Conservation (phyloP, 2,329 filamentous ascomycete genomes). For the Knufia petricola region DNA sequence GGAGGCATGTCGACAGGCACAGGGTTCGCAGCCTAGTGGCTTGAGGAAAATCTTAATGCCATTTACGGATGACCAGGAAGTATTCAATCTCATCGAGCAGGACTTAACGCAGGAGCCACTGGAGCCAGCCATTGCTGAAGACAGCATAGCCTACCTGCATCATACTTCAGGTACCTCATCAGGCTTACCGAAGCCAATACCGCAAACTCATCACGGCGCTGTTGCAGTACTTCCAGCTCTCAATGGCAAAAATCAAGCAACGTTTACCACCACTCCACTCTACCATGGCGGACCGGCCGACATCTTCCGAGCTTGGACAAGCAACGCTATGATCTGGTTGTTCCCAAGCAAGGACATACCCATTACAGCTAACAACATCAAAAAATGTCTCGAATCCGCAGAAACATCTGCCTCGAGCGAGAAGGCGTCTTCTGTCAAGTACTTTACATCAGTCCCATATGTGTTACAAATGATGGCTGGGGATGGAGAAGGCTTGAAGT, state of each 20-base stretch:
- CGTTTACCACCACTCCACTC: slow-evolving; percentile 56
- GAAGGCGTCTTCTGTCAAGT: slow-evolving; percentile 34
- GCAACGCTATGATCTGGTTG: slow-evolving; percentile 50
- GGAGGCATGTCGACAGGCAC: background rate
- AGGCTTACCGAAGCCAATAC: slow-evolving; percentile 54
- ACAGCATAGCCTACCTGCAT: slow-evolving; percentile 47
- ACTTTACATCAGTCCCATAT: slow-evolving; percentile 55
- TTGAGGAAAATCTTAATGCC: slow-evolving; percentile 5
- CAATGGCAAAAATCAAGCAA: slow-evolving; percentile 33
- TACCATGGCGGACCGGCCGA: slow-evolving; percentile 59
- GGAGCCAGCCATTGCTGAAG: slow-evolving; percentile 19
- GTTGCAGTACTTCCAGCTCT: slow-evolving; percentile 47
- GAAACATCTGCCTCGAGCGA: slow-evolving; percentile 13
- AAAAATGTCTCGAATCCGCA: slow-evolving; percentile 35
- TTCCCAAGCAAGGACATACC: slow-evolving; percentile 49
- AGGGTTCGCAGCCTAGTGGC: background rate
- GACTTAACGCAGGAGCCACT: background rate
- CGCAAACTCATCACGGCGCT: slow-evolving; percentile 47
- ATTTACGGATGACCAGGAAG: slow-evolving; percentile 7
- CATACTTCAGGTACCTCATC: slow-evolving; percentile 59
- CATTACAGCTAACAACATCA: slow-evolving; percentile 47
- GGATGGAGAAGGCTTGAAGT: slow-evolving; percentile 32
- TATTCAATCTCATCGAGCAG: slow-evolving; percentile 4
- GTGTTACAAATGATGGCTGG: slow-evolving; percentile 46
- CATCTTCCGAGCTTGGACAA: slow-evolving; percentile 53